Evolutionary conservation across 495 filamentous ascomycete genomes (phyloP).

Genomic region (Cercophora scortea): DNA sequence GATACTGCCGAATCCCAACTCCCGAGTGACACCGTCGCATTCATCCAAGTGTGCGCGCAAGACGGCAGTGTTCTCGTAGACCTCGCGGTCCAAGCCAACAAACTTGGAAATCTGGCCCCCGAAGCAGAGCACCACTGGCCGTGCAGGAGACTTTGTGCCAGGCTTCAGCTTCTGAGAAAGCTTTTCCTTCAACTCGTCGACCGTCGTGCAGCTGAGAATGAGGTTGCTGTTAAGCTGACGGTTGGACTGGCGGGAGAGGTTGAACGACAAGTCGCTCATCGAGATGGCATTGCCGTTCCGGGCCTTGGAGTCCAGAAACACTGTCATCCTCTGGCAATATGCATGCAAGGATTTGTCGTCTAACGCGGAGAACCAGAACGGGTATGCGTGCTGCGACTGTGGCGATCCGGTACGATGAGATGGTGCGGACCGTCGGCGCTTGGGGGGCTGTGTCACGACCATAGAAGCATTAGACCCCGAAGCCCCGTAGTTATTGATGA

Average conservation of each 20-base stretch:
- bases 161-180: too few relatives aligned
- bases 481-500: conserved; percentile 24
- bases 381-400: conserved; percentile 10
- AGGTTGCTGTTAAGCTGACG: not conserved
- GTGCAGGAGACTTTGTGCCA: too few relatives aligned
- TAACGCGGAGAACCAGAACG: not conserved
- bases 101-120: not conserved
- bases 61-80: not conserved
- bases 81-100: not conserved
- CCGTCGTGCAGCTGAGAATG: not conserved
- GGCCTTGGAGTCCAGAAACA: not conserved
- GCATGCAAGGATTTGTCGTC: conserved; percentile 3
- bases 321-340: not conserved
- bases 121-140: not conserved
- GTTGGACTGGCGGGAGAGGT: not conserved
- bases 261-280: not conserved
- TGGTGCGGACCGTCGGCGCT: not conserved
- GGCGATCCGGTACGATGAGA: too few relatives aligned
- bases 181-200: too few relatives aligned
- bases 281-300: conserved; percentile 6
- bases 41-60: conserved; percentile 12
- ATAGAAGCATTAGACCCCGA: conserved; percentile 18
- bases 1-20: conserved; percentile 28
- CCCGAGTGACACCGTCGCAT: conserved; percentile 20
- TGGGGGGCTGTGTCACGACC: not conserved